A percentile compares a stretch with the other conserved stretches of the same genome.
phyloP scores from a whole-genome alignment of 2,329 filamentous ascomycete genomes.

The Ceratocystis destructans region DNA sequence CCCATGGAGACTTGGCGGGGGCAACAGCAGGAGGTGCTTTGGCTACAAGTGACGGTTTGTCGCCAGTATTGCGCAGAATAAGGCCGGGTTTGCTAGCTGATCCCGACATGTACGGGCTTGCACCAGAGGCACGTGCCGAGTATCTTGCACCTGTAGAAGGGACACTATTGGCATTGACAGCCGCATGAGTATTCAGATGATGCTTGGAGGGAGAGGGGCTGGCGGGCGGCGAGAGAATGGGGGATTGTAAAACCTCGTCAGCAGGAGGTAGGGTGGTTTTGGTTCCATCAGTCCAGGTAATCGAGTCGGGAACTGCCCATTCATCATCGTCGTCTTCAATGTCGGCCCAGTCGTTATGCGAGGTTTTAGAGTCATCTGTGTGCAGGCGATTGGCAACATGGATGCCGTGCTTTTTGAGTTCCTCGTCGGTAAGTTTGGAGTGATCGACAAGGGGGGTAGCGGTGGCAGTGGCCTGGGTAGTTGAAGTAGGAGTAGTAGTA shows the following conservation, averaged over 20 bases:
- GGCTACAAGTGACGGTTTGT: slow-evolving; percentile 59
- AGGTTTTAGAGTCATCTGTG: slow-evolving; percentile 55
- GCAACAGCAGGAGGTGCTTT: slow-evolving; percentile 54
- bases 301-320: slow-evolving; percentile 63
- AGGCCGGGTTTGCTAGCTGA: slow-evolving; percentile 38
- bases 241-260: slow-evolving; percentile 26
- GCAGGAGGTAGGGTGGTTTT: slow-evolving; percentile 59
- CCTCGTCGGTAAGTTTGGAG: slow-evolving; percentile 75
- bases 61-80: slow-evolving; percentile 48
- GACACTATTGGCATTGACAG: slow-evolving; percentile 20
- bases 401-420: slow-evolving; percentile 75
- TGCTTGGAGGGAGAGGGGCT: neutral
- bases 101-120: neutral
- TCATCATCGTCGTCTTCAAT: slow-evolving; percentile 82
- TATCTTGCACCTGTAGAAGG: neutral
- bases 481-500: slow-evolving; percentile 28
- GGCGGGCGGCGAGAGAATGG: slow-evolving; percentile 20
- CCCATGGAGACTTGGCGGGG: slow-evolving; percentile 85
- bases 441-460: slow-evolving; percentile 49
- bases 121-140: neutral
- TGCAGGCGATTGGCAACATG: slow-evolving; percentile 69
- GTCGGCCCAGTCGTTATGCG: slow-evolving; percentile 72
- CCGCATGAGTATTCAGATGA: slow-evolving; percentile 32
- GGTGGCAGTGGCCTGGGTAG: slow-evolving; percentile 22
- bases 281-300: slow-evolving; percentile 79